phyloP scores from a whole-genome alignment of 2,329 filamentous ascomycete species.

The Lachnellula occidentalis region DNA sequence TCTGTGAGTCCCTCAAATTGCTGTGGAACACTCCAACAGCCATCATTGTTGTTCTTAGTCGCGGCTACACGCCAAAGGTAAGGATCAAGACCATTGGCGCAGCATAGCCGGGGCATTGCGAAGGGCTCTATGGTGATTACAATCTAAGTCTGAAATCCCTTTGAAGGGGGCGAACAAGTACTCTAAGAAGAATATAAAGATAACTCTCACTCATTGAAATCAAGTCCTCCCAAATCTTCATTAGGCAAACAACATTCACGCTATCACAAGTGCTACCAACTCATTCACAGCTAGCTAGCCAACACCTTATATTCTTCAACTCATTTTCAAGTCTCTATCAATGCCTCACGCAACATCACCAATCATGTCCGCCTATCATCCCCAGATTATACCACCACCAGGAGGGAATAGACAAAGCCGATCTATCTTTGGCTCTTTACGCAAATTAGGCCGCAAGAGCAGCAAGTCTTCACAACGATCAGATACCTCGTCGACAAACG shows the following conservation, averaged over 20 bases:
- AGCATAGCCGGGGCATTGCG: no score
- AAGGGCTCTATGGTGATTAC: no score
- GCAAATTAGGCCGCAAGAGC: constrained; percentile 17
- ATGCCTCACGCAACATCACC: constrained; percentile 6
- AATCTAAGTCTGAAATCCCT: no score
- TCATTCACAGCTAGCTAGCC: background rate
- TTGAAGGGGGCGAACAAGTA: no score
- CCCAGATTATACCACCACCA: constrained; percentile 2
- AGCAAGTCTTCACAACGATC: constrained; percentile 13
- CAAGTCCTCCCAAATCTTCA: background rate
- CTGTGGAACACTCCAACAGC: no score
- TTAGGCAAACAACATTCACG: background rate
- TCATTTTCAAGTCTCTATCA: background rate
- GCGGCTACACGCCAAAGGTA: no score
- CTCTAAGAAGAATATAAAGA: background rate
- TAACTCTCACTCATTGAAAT: background rate
- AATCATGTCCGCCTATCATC: constrained; percentile 4
- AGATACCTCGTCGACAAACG: constrained; percentile 1
- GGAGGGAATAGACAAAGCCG: background rate
- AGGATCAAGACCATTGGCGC: no score
- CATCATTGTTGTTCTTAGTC: no score
- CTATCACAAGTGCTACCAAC: background rate
- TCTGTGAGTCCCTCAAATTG: no score
- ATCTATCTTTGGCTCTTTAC: constrained; percentile 18
- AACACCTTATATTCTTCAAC: background rate